Conservation (phyloP, 2,329 filamentous ascomycete species). For the Calonectria henricotiae region DNA sequence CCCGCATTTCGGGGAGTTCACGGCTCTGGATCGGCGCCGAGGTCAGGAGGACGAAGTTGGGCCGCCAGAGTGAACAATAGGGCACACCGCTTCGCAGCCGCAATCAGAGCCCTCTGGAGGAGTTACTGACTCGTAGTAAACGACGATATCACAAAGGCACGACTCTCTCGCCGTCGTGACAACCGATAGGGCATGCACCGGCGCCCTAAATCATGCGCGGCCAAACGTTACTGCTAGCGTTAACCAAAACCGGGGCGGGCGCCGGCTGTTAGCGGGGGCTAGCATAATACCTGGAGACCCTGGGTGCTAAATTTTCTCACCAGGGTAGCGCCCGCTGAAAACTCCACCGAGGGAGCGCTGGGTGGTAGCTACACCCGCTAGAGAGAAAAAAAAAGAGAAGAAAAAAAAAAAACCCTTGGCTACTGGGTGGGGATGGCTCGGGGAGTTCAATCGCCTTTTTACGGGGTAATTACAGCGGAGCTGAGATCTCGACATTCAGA, state of each 20-base stretch:
- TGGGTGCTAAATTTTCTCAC: neutral
- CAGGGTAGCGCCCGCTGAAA: slow-evolving; percentile 1
- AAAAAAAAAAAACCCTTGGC: neutral
- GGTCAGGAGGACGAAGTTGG: slow-evolving; percentile 10
- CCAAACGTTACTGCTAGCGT: slow-evolving; percentile 16
- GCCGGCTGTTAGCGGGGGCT: neutral
- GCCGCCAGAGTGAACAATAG: neutral
- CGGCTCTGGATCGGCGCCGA: slow-evolving; percentile 5
- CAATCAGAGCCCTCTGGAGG: neutral
- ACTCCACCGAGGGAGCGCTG: neutral
- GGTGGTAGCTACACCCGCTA: slow-evolving; percentile 6
- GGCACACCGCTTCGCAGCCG: slow-evolving; percentile 14
- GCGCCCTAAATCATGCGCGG: neutral
- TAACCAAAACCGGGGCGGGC: neutral
- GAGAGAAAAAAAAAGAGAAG: neutral
- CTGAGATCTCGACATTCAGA: slow-evolving; percentile 39
- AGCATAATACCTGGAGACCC: slow-evolving; percentile 7
- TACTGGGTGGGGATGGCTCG: slow-evolving; percentile 23
- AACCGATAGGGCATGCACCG: slow-evolving; percentile 3
- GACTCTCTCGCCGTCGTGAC: neutral
- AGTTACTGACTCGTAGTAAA: neutral
- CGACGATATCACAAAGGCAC: neutral
- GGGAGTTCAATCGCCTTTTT: slow-evolving; percentile 32
- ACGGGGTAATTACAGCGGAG: slow-evolving; percentile 28
- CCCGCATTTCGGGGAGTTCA: slow-evolving; percentile 34